Evolutionary conservation across 2,329 filamentous ascomycete species (phyloP).

Genomic region (Aspergillus piperis): DNA sequence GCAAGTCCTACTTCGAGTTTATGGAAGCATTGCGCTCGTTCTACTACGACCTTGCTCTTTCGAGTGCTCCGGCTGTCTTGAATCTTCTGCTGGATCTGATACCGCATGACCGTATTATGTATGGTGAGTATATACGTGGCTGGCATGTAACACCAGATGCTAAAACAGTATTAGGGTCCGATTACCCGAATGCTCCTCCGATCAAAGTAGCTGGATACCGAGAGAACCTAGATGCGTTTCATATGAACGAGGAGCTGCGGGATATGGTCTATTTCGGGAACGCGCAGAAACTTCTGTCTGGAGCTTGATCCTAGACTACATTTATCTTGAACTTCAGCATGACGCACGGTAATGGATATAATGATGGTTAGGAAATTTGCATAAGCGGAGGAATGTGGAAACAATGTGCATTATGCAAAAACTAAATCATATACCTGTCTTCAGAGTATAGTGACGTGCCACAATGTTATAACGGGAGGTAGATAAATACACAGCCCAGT

Average conservation of each 20-base stretch:
- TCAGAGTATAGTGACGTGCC: too few relatives aligned
- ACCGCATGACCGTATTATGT: conserved; percentile 1
- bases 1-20: conserved; percentile 15
- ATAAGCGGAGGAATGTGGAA: too few relatives aligned
- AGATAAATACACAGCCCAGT: too few relatives aligned
- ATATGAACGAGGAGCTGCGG: conserved; percentile 1
- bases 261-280: conserved; percentile 3
- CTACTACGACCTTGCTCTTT: conserved; percentile 32
- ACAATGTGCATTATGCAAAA: too few relatives aligned
- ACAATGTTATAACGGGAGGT: too few relatives aligned
- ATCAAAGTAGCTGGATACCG: conserved; percentile 7
- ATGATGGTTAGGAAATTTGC: too few relatives aligned
- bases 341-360: too few relatives aligned
- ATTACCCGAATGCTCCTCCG: conserved; percentile 2
- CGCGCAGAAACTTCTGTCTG: not conserved
- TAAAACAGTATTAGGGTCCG: not conserved
- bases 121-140: not conserved
- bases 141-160: not conserved
- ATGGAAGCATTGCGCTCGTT: conserved; percentile 26
- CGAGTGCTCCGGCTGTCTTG: conserved; percentile 1
- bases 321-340: too few relatives aligned
- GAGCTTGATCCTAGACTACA: not conserved
- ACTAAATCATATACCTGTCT: too few relatives aligned
- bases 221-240: not conserved
- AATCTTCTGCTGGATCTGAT: conserved; percentile 3